Evolutionary conservation across 2,329 filamentous ascomycete species (phyloP).

Genomic region (Venturia asperata): DNA sequence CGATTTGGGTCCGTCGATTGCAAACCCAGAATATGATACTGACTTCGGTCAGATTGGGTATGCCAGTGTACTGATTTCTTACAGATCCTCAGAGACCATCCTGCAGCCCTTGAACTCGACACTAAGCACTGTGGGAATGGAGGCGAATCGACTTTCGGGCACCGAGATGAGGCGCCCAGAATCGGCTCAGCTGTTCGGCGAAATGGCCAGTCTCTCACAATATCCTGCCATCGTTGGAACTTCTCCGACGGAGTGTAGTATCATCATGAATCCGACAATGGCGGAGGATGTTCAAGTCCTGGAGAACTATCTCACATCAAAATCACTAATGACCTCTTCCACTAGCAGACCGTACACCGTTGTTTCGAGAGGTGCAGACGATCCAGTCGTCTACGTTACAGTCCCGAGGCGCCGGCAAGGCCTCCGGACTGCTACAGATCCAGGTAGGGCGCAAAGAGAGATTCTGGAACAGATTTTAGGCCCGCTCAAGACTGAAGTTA

Average conservation of each 20-base stretch:
- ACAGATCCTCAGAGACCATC: not conserved
- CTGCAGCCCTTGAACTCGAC: not conserved
- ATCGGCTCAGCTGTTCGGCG: not conserved
- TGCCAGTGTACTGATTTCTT: not conserved
- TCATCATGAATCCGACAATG: conserved; percentile 23
- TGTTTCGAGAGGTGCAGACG: conserved; percentile 39
- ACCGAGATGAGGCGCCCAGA: not conserved
- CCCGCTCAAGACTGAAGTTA: conserved; percentile 32
- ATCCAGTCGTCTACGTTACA: conserved; percentile 38
- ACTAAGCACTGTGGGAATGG: not conserved
- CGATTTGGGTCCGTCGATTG: conserved; percentile 20
- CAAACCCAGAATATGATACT: not conserved
- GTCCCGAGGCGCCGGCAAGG: conserved; percentile 46
- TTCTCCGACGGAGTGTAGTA: not conserved
- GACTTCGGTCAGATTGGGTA: no score
- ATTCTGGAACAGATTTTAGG: conserved; percentile 38
- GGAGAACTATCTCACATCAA: conserved; percentile 34
- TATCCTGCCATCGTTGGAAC: not conserved
- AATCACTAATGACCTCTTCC: conserved; percentile 26
- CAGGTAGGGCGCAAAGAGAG: conserved; percentile 35
- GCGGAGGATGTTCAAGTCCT: conserved; percentile 37
- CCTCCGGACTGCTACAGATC: conserved; percentile 29
- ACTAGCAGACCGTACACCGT: conserved; percentile 42
- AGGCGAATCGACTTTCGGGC: not conserved
- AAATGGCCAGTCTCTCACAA: not conserved